A percentile compares a stretch with the other conserved stretches of the same genome.
Evolutionary conservation across 139 green algal species (phyloP).

Genomic region (Chlamydomonas sp.): DNA sequence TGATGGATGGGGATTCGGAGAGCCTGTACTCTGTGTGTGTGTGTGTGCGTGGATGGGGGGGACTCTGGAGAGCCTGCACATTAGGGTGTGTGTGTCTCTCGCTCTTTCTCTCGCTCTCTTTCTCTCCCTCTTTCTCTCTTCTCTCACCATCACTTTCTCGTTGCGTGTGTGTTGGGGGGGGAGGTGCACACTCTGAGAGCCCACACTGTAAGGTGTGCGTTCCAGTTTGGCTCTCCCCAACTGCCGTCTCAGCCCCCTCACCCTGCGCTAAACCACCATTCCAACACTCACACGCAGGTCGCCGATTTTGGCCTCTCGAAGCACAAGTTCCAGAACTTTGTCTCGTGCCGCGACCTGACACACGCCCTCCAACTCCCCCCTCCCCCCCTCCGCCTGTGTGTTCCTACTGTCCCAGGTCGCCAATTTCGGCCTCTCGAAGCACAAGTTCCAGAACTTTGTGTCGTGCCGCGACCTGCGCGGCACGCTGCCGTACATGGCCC

Average conservation of each 20-base stretch:
- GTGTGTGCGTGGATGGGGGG: too few species aligned
- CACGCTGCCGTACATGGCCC: constrained; percentile 65
- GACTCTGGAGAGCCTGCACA: background rate
- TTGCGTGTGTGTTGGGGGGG: too few species aligned
- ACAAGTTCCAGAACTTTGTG: constrained; percentile 64
- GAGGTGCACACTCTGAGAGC: too few species aligned
- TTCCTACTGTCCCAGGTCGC: constrained; percentile 53
- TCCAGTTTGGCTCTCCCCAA: background rate
- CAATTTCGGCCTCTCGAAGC: constrained; percentile 79
- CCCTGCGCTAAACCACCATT: too few species aligned
- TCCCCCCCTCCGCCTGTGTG: constrained; percentile 19
- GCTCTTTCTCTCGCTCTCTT: background rate
- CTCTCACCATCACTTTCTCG: too few species aligned
- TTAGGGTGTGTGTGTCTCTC: background rate
- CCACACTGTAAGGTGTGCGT: constrained; percentile 31
- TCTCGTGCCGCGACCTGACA: constrained; percentile 50
- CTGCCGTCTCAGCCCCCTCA: too few species aligned
- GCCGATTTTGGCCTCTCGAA: constrained; percentile 79
- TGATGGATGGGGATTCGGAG: constrained; percentile 65
- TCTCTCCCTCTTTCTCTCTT: too few species aligned
- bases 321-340: constrained; percentile 60
- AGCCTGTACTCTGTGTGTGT: constrained; percentile 14
- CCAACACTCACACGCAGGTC: constrained; percentile 40
- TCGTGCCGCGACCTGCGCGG: constrained; percentile 51
- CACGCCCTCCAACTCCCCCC: too few species aligned